A percentile compares a stretch with the other conserved stretches of the same genome.
Evolutionary conservation across 2,329 filamentous ascomycete genomes (phyloP).

Genomic region (Epichloe sylvatica): DNA sequence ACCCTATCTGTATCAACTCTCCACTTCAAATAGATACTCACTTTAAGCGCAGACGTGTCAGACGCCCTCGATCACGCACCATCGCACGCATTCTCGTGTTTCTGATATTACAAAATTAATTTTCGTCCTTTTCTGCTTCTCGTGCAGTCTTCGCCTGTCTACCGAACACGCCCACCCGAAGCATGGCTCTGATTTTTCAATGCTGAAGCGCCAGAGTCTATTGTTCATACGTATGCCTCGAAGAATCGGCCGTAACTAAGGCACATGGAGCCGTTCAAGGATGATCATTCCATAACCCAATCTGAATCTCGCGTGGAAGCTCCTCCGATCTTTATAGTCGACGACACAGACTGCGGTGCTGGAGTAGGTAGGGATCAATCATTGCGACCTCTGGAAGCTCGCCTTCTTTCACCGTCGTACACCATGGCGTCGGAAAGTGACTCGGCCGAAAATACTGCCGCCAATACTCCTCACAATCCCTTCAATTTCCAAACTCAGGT

Average conservation of each 20-base stretch:
- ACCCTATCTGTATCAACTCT: too few species aligned
- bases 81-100: too few species aligned
- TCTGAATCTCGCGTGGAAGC: not conserved
- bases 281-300: not conserved
- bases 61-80: too few species aligned
- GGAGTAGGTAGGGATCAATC: not conserved
- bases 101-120: not conserved
- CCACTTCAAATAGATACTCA: too few species aligned
- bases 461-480: conserved; percentile 40
- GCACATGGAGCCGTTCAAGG: conserved; percentile 7
- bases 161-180: not conserved
- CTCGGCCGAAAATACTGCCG: not conserved
- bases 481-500: conserved; percentile 91
- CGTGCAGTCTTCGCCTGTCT: not conserved
- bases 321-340: conserved; percentile 8
- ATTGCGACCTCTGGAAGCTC: not conserved
- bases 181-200: not conserved
- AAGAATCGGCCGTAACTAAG: not conserved
- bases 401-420: conserved; percentile 6
- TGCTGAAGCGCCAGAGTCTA: not conserved
- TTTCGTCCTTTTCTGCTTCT: too few species aligned
- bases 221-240: not conserved
- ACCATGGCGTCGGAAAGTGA: conserved; percentile 6
- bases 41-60: too few species aligned
- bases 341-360: conserved; percentile 10